Base-by-base conservation (phyloP, 2,329 filamentous ascomycete species). In the Penicillium expansum region DNA sequence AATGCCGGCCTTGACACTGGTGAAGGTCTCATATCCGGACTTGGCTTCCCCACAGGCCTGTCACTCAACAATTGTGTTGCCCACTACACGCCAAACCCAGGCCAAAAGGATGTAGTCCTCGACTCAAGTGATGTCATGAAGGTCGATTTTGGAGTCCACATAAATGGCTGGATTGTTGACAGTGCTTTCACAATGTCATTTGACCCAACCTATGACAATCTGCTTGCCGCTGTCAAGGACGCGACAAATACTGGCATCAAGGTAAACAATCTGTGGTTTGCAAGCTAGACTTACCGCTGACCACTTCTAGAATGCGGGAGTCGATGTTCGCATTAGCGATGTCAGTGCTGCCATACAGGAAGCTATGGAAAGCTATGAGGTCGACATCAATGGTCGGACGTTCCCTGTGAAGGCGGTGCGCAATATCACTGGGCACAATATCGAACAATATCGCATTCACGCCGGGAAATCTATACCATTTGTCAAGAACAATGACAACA, bases 181-280 rank as follows among this genome's bases (percentile, higher is more conserved):
- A 89, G 86, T 62, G 90, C 90, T 6, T 93, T 92, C 70, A 92
- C 90, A 10, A 80, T 92, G 74, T 81, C 88, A 0, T 92, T 90
- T 69, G 87, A 92, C 67, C 84, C 83, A 24, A 83, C 82, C 62
- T 92, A 91, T 73, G 88, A 92, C 72, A 87, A 87, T 68, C 79
- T 93, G 29, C 82, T 93, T 35, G 80, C 83, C 43, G 86, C 89
- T 4, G 89, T 92, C 5, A 71, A 66, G 47, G 69, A 70, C 56
- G 88, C 90, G 14, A 92, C 89, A 56, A 90, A 92, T 74, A 78
- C 79, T 48, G 81, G 77, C 9, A 64, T 83, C 57, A 76, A 69
- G 71, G 77, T 78, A 66, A 66, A 52, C 3, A 1, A 16, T 27
- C 3, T 4, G 13, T 11, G 8, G 9, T 13, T 4, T 42, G 24